Evolutionary conservation across 768 basidiomycete species (phyloP).

Genomic region (Podaxis rugospora): DNA sequence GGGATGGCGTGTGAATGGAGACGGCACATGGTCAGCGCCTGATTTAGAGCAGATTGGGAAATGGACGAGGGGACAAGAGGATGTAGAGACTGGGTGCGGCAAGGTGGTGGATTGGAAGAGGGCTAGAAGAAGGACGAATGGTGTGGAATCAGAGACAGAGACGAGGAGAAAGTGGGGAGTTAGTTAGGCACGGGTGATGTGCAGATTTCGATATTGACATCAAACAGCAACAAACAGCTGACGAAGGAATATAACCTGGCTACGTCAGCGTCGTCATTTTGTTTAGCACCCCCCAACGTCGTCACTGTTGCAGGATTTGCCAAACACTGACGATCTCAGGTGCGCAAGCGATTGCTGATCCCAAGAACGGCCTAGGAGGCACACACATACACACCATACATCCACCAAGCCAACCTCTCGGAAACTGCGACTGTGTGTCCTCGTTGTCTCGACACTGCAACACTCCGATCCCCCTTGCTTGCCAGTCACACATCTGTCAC

Average conservation of each 20-base stretch:
- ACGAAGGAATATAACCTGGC: constrained; percentile 37
- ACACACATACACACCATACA: too few relatives aligned
- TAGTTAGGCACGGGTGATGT: constrained; percentile 21
- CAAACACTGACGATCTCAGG: constrained; percentile 5
- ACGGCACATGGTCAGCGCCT: not conserved
- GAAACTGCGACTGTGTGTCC: not conserved
- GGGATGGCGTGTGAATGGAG: not conserved
- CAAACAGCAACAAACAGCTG: constrained; percentile 37
- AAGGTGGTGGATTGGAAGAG: constrained; percentile 1
- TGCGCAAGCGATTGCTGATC: not conserved
- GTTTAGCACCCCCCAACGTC: constrained; percentile 32
- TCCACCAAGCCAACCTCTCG: not conserved
- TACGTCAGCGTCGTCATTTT: constrained; percentile 52
- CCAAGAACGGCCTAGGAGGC: not conserved
- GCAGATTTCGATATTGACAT: constrained; percentile 12
- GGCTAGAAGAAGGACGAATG: constrained; percentile 22
- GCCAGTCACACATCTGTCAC: constrained; percentile 1
- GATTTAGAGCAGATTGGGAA: not conserved
- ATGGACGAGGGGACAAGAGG: not conserved
- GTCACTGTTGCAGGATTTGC: constrained; percentile 19
- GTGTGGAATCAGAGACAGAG: constrained; percentile 13
- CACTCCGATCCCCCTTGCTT: not conserved
- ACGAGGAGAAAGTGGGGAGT: not conserved
- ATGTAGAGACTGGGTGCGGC: not conserved
- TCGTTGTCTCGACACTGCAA: not conserved